Base-by-base conservation (phyloP, 495 filamentous ascomycete species). In the Sordaria brevicollis region DNA sequence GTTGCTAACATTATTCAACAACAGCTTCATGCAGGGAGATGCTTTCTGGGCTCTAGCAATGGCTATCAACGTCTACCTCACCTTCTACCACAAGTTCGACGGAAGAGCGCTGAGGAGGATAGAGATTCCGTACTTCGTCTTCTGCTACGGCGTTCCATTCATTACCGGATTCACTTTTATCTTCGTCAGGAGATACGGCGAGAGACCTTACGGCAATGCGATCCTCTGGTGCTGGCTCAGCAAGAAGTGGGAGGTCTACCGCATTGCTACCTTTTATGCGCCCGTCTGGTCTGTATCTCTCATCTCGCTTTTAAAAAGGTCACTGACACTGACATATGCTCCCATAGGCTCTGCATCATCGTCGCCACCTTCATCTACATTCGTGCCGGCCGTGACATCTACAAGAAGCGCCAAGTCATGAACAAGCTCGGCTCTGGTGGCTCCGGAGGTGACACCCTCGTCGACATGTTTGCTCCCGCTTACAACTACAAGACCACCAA, bases 1-100 rank as follows among this genome's bases (percentile, higher is more conserved):
- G 8, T 34, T 33, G 10, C 37, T 69, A 15, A 70, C 71, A 35
- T 9, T 17, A 29, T 2, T 2, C 49, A 31, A 15, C 11, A 4
- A 54, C 71, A 94, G 90, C 86, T 92, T 93, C 71, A 83, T 91
- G 79, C 87, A 90, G 8, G 91, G 92, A 9, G 92, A 96, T 80
- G 89, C 92, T 7, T 82, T 89, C 57, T 93, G 91, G 91, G 89
- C 89, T 2, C 83, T 94, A 54, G 90, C 90, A 68, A 97, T 97
- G 93, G 91, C 93, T 7, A 83, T 90, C 70, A 97, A 96, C 74
- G 93, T 97, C 72, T 92, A 92, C 76, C 81, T 96, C 31, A 94
- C 92, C 31, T 93, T 97, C 70, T 95, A 94, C 79, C 85, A 85
- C 71, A 89, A 89, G 71, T 94, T 90, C 75, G 87, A 89, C 65